A percentile compares a stretch with the other conserved stretches of the same genome.
Conservation (phyloP, 495 filamentous ascomycete species). For the Schizothecium vesticola region DNA sequence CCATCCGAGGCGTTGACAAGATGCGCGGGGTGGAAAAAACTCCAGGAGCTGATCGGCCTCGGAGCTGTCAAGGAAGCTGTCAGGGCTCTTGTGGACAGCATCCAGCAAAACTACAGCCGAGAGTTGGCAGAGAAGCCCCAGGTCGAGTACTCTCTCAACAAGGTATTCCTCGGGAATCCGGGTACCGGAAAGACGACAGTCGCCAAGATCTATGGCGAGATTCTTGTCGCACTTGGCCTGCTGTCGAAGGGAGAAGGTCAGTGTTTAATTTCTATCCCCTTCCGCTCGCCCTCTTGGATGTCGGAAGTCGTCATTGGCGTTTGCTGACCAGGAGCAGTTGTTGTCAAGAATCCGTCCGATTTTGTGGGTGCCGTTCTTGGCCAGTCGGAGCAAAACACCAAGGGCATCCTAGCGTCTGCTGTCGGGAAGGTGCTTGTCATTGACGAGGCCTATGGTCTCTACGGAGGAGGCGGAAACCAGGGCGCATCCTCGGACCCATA, state of each 20-base stretch:
- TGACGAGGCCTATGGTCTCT: conserved; percentile 66
- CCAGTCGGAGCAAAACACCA: conserved; percentile 64
- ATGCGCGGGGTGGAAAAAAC: conserved; percentile 52
- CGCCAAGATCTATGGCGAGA: conserved; percentile 65
- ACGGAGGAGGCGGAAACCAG: conserved; percentile 21
- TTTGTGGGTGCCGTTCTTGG: conserved; percentile 63
- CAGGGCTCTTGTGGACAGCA: conserved; percentile 49
- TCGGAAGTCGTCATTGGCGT: background rate
- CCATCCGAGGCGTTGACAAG: conserved; percentile 47
- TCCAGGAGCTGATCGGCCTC: conserved; percentile 59
- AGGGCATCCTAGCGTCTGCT: conserved; percentile 60
- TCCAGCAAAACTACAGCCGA: conserved; percentile 56
- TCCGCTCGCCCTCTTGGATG: background rate
- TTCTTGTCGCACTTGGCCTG: conserved; percentile 56
- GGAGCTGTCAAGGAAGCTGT: conserved; percentile 58
- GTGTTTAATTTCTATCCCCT: background rate
- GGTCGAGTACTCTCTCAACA: conserved; percentile 58
- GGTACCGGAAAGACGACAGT: conserved; percentile 77
- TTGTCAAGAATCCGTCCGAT: conserved; percentile 68
- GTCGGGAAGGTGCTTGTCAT: conserved; percentile 72
- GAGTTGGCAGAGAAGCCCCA: conserved; percentile 55
- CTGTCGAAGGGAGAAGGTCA: conserved; percentile 59
- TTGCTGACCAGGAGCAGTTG: conserved; percentile 29
- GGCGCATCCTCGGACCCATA: conserved; percentile 44
- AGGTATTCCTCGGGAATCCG: conserved; percentile 64